Evolutionary conservation across 805 yeast genomes (phyloP), one percentile per base, ranked within the genome.

Genomic region (Kockiozyma suomiensis): DNA sequence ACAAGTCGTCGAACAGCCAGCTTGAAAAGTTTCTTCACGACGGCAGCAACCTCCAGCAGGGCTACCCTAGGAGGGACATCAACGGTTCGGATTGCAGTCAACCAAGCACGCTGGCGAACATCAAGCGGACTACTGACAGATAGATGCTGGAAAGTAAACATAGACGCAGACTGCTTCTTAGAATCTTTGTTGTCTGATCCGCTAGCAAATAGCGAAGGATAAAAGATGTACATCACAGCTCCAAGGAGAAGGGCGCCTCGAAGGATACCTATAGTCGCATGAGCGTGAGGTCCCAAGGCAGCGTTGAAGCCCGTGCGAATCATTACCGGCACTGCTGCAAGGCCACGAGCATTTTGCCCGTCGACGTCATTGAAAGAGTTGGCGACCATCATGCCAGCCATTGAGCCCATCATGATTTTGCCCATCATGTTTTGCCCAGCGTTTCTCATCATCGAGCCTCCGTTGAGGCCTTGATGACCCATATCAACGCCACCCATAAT

Each of bases 311-410:
- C 50, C 6, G 61, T 19, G 13, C 64, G 64, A 15, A 58, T 42
- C 56, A 63, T 37, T 17, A 63, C 30, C 4, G 75, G 75, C 8
- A 72, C 26, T n/a, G 70, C 71, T 3, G 74, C 66, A 15, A 73
- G 67, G 4, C 73, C 74, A 8, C 68, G 70, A n/a, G 66, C 21
- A 50, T 65, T 61, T 28, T 57, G 64, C 28, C 60, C 67, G 41
- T 61, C 66, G 32, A 51, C 57, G 38, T 63, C 62, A 28, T 43
- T 51, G 37, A 56, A 63, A 30, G 66, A 59, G 53, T 62, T 62
- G 19, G 58, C 64, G 32, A 70, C 73, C 72, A 73, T 70, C 61
- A 73, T 54, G 15, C 75, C 76, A 5, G 76, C 76, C 77, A 74
- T 73, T 2, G 74, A 61, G 30, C 74, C 71, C 71, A 74, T 69